Conservation (phyloP, 2,329 filamentous ascomycete genomes). For the Nemania sp. region DNA sequence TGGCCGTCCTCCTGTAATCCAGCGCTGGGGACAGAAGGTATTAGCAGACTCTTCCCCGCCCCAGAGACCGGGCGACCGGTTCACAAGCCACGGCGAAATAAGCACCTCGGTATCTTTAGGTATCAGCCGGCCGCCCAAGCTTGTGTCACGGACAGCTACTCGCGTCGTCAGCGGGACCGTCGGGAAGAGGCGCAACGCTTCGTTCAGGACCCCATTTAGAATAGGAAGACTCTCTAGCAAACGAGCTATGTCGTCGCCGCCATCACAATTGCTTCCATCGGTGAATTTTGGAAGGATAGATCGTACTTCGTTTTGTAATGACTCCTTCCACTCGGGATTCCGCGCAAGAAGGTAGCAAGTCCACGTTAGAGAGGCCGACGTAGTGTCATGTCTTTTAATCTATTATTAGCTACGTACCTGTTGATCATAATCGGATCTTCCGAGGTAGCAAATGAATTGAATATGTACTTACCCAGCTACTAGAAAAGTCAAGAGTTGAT, state of each 20-base stretch:
- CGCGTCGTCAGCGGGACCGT: background rate
- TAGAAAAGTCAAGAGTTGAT: slow-evolving; percentile 2
- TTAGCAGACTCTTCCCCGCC: background rate
- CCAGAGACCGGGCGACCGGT: background rate
- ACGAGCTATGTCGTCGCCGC: too few relatives aligned
- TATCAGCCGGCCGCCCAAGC: background rate
- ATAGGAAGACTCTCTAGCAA: background rate
- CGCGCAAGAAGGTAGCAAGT: background rate
- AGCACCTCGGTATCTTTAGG: background rate
- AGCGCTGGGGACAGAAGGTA: background rate
- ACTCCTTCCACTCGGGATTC: background rate
- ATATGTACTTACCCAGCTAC: background rate
- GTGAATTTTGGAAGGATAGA: too few relatives aligned
- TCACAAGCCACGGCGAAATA: background rate
- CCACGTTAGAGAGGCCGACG: background rate
- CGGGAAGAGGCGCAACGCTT: background rate
- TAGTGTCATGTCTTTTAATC: slow-evolving; percentile 2
- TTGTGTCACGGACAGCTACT: background rate
- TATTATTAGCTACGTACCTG: background rate
- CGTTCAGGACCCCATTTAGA: background rate
- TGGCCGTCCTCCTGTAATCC: background rate
- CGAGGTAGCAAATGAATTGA: too few relatives aligned
- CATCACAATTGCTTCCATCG: too few relatives aligned
- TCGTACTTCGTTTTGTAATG: background rate
- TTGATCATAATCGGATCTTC: background rate